Evolutionary conservation across 1,284 basidiomycete species (phyloP).

Genomic region (Trichosporon sp.): DNA sequence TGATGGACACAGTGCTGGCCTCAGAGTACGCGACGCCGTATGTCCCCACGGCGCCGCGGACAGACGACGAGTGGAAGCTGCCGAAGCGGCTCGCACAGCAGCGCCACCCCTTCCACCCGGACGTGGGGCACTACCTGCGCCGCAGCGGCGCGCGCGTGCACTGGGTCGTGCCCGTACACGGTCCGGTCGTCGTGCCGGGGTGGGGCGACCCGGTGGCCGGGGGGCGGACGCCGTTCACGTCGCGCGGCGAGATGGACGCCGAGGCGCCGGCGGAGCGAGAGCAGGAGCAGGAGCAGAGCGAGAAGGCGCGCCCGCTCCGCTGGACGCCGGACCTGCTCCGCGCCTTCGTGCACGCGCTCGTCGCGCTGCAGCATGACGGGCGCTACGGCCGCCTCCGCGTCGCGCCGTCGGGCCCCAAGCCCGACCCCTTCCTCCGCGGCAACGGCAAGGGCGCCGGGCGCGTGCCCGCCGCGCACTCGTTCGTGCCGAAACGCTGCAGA

Average conservation of each 20-base stretch:
- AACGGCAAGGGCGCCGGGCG: neutral
- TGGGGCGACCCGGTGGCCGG: constrained; percentile 13
- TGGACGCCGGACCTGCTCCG: constrained; percentile 29
- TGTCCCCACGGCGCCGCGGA: neutral
- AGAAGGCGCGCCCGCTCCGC: neutral
- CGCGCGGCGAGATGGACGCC: constrained; percentile 6
- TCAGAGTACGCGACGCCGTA: constrained; percentile 8
- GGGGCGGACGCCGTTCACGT: constrained; percentile 9
- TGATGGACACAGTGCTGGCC: neutral
- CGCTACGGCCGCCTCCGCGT: constrained; percentile 19
- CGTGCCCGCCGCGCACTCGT: neutral
- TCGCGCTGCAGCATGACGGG: constrained; percentile 15
- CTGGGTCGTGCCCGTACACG: constrained; percentile 41
- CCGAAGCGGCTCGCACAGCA: constrained; percentile 7
- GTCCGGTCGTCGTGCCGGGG: constrained; percentile 31
- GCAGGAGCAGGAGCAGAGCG: too few species aligned
- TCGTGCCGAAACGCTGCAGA: neutral
- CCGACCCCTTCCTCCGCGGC: constrained; percentile 38
- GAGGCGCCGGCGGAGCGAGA: neutral
- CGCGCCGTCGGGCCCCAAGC: constrained; percentile 32
- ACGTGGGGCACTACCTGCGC: constrained; percentile 21
- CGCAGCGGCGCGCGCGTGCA: constrained; percentile 25
- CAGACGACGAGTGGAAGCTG: constrained; percentile 13
- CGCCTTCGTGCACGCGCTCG: constrained; percentile 20
- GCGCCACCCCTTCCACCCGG: constrained; percentile 34